Base-by-base conservation (phyloP, 306 rosid species). In the Medicago arabica region DNA sequence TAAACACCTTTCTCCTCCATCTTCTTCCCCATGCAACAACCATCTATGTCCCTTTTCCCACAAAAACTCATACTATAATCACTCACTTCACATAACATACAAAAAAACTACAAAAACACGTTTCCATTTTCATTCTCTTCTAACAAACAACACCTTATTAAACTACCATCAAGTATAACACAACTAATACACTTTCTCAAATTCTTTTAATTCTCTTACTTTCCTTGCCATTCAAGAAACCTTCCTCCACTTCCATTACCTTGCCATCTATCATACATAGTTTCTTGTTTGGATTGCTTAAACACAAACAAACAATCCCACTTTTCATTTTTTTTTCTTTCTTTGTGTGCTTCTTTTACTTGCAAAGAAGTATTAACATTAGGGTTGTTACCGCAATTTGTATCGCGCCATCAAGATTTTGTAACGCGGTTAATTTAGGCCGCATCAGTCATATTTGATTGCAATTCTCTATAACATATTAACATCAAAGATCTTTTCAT, bases 181-280 rank as follows among this genome's bases (percentile, higher is more conserved):
- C 50, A 25, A 44, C 50, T 44, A 44, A 2, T 3, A 44, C 49
- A n/a, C 34, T 4, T 58, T 25, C 9, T 58, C 39, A 58, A 44
- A 44, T 60, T 62, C 63, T 43, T 75, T 63, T 54, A 18, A 1
- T 40, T 54, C 47, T 61, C 7, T 4, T 41, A 49, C 3, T 83
- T 83, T 83, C 12, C 81, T 72, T 78, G 17, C 1, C 10, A 53
- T 69, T 47, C 83, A 74, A 63, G 78, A 74, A 83, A 78, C 61
- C 83, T 7, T 53, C 5, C 2, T 13, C 6, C 46, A 78, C 72
- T 19, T 34, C 1, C 38, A 34, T 7, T 34, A 34, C 38, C 38
- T 34, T 34, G 38, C 38, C 38, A 34, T 34, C 7, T 34, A 34
- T 34, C 38, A 34, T 34, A 34, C 5, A 34, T 34, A 34, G 38